Conservation (phyloP, 768 basidiomycete genomes). For the Mycena olivaceomarginata region DNA sequence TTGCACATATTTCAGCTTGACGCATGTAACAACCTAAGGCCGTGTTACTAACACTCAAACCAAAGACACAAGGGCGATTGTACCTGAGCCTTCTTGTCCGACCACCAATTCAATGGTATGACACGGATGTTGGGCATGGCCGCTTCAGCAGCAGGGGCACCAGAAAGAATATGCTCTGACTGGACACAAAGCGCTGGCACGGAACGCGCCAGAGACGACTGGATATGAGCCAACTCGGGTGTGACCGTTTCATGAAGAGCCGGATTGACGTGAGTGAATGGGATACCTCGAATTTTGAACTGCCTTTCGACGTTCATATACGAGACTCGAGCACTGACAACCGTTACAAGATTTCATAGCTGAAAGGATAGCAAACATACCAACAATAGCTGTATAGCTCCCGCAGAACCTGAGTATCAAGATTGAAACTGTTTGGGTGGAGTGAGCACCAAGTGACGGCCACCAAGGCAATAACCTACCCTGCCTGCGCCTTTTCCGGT, state of each 20-base stretch:
- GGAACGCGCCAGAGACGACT: conserved; percentile 84
- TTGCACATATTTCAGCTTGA: conserved; percentile 93
- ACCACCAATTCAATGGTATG: conserved; percentile 95
- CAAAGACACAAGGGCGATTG: conserved; percentile 48
- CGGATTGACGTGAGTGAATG: conserved; percentile 85
- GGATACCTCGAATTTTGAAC: conserved; percentile 88
- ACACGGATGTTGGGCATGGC: conserved; percentile 95
- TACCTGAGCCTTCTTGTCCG: conserved; percentile 85
- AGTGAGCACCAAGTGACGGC: background rate
- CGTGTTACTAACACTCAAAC: background rate
- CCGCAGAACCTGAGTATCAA: conserved; percentile 83
- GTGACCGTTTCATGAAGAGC: conserved; percentile 60
- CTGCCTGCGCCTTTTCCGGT: conserved; percentile 45
- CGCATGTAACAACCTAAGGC: conserved; percentile 87
- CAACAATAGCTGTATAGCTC: conserved; percentile 94
- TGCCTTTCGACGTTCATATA: conserved; percentile 93
- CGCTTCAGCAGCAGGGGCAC: conserved; percentile 91
- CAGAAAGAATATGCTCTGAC: conserved; percentile 87
- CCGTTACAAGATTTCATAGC: background rate
- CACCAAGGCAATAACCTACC: conserved; percentile 41
- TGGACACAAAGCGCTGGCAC: conserved; percentile 91
- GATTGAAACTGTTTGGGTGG: conserved; percentile 70
- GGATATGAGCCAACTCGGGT: conserved; percentile 72
- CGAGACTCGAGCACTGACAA: conserved; percentile 88
- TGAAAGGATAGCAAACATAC: conserved; percentile 60